Conservation (phyloP, 2,329 filamentous ascomycete genomes). For the Dactylellina drechsleri region DNA sequence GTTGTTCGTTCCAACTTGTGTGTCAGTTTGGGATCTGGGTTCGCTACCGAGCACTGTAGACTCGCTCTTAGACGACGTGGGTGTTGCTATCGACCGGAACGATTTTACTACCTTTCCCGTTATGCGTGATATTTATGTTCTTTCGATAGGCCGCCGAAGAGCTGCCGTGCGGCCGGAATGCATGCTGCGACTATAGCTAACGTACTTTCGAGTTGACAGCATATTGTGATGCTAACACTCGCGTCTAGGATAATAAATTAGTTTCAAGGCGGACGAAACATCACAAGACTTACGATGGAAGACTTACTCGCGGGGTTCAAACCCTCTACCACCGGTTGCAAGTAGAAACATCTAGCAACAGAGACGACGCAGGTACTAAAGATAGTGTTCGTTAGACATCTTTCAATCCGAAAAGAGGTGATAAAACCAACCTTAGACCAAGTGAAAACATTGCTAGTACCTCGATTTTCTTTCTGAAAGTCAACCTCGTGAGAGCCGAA, state of each 20-base stretch:
- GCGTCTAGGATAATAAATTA: constrained; percentile 18
- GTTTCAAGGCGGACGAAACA: background rate
- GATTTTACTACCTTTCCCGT: constrained; percentile 43
- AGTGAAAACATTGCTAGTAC: constrained; percentile 46
- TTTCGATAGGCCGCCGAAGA: constrained; percentile 31
- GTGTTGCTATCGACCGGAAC: constrained; percentile 33
- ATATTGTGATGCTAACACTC: constrained; percentile 42
- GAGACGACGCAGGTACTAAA: constrained; percentile 38
- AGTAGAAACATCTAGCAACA: constrained; percentile 32
- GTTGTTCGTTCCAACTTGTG: constrained; percentile 9
- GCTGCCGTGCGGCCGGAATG: constrained; percentile 34
- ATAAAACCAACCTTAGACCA: constrained; percentile 24
- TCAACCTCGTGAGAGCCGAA: constrained; percentile 11
- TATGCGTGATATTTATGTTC: constrained; percentile 22
- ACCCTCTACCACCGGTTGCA: constrained; percentile 31
- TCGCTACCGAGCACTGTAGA: constrained; percentile 36
- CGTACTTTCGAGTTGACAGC: constrained; percentile 41
- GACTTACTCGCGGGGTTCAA: constrained; percentile 35
- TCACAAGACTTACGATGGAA: background rate
- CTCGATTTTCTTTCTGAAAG: constrained; percentile 34
- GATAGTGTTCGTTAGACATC: background rate
- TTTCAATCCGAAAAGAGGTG: background rate
- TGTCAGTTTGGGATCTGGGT: constrained; percentile 21
- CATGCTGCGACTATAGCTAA: constrained; percentile 41
- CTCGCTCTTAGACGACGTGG: constrained; percentile 33